Percentiles rank a stretch among this genome's conserved stretches.
phyloP scores from a whole-genome alignment of 305 asterid genomes.

The Fraxinus platypoda region DNA sequence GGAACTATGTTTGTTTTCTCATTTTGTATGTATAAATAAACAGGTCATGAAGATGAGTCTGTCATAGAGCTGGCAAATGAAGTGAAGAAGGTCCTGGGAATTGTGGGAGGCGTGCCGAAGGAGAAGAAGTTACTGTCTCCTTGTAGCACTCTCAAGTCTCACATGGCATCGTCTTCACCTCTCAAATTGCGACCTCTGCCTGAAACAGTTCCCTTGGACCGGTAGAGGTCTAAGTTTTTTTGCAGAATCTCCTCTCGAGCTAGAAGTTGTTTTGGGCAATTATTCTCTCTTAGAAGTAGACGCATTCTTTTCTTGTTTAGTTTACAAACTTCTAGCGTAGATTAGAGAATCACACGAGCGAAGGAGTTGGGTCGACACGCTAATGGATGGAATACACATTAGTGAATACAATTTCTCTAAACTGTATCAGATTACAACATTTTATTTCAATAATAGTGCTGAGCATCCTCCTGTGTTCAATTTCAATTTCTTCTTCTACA shows the following conservation, averaged over 20 bases:
- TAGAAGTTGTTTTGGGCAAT: background rate
- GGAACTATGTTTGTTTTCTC: background rate
- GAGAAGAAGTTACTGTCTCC: slow-evolving; percentile 43
- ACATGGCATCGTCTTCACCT: slow-evolving; percentile 32
- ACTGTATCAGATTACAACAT: background rate
- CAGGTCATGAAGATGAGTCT: slow-evolving; percentile 81
- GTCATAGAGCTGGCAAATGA: slow-evolving; percentile 81
- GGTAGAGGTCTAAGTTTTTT: background rate
- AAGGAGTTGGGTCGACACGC: background rate
- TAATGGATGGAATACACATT: background rate
- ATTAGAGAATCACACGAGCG: background rate
- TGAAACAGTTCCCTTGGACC: slow-evolving; percentile 59
- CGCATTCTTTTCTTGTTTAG: background rate
- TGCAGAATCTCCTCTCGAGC: slow-evolving; percentile 19
- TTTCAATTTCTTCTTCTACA: background rate
- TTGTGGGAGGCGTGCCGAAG: slow-evolving; percentile 30
- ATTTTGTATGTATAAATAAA: background rate
- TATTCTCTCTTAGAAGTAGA: background rate
- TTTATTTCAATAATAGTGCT: background rate
- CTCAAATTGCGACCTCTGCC: slow-evolving; percentile 42
- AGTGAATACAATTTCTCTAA: background rate
- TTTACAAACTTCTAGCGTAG: background rate
- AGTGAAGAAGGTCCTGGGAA: slow-evolving; percentile 70
- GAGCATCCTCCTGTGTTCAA: background rate
- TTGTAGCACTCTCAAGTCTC: slow-evolving; percentile 35